These are phyloP conservation scores for Cytospora chrysosperma DNA, from an alignment of 2,329 filamentous ascomycete species.

Conservation along the genomic window DNA sequence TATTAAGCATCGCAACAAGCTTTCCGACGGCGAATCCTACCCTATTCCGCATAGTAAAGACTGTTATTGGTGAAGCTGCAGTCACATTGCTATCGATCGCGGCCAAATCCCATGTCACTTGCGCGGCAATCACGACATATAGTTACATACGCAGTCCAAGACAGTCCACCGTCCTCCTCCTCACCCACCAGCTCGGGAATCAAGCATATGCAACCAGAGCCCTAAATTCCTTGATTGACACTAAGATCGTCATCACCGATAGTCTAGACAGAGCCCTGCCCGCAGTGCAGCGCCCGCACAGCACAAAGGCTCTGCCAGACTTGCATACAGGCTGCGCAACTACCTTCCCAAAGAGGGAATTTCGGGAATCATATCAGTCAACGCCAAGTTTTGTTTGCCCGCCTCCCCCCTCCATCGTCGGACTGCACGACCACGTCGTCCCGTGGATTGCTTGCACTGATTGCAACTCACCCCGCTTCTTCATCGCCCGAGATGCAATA, in stretches of 20 bases:
- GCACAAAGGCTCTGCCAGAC: background rate
- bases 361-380: slow-evolving; percentile 17
- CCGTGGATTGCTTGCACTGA: slow-evolving; percentile 5
- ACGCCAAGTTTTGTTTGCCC: background rate
- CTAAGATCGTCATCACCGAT: background rate
- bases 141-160: too few relatives aligned
- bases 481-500: background rate
- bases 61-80: too few relatives aligned
- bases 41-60: too few relatives aligned
- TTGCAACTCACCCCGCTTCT: slow-evolving; percentile 15
- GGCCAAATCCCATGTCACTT: background rate
- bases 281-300: slow-evolving; percentile 13
- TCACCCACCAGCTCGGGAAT: background rate
- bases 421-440: background rate
- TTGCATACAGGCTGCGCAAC: background rate
- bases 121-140: background rate
- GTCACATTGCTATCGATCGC: background rate
- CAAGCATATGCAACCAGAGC: background rate
- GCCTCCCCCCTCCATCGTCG: background rate
- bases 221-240: background rate
- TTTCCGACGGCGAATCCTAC: too few relatives aligned
- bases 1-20: too few relatives aligned
- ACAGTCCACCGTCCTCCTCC: background rate
- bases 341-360: slow-evolving; percentile 17
- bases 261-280: background rate